phyloP scores from a whole-genome alignment of 2,329 filamentous ascomycete species.

The Sclerotinia spermophila region DNA sequence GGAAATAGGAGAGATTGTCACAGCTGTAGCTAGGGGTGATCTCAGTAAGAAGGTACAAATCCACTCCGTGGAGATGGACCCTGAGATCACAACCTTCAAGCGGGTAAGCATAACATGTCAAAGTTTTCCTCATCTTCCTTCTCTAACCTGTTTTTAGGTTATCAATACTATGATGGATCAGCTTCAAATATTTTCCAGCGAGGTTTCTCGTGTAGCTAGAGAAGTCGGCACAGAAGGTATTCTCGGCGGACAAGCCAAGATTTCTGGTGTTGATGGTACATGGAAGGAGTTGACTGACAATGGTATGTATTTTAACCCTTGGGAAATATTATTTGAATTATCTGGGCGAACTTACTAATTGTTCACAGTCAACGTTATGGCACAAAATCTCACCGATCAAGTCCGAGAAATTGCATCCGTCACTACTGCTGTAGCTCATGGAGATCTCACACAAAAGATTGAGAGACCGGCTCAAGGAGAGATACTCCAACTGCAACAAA shows the following conservation, averaged over 20 bases:
- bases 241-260: conserved; percentile 88
- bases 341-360: conserved; percentile 21
- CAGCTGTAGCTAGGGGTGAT: conserved; percentile 90
- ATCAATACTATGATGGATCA: conserved; percentile 99
- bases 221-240: conserved; percentile 96
- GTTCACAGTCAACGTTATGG: conserved; percentile 71
- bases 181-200: conserved; percentile 91
- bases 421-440: conserved; percentile 77
- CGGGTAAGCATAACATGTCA: conserved; percentile 52
- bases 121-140: not conserved
- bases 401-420: conserved; percentile 83
- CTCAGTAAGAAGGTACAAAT: conserved; percentile 96
- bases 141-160: conserved; percentile 27
- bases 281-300: conserved; percentile 97
- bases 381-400: conserved; percentile 77
- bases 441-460: conserved; percentile 81
- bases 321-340: not conserved
- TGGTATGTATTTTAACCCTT: conserved; percentile 44
- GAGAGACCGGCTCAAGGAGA: conserved; percentile 76
- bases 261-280: conserved; percentile 90
- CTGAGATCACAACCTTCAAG: conserved; percentile 97
- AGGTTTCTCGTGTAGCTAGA: conserved; percentile 89
- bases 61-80: conserved; percentile 94
- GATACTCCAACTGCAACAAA: conserved; percentile 78
- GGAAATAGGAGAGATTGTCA: conserved; percentile 96